Conservation (phyloP, 139 green algal species). For the Deuterostichococcus epilithicus region DNA sequence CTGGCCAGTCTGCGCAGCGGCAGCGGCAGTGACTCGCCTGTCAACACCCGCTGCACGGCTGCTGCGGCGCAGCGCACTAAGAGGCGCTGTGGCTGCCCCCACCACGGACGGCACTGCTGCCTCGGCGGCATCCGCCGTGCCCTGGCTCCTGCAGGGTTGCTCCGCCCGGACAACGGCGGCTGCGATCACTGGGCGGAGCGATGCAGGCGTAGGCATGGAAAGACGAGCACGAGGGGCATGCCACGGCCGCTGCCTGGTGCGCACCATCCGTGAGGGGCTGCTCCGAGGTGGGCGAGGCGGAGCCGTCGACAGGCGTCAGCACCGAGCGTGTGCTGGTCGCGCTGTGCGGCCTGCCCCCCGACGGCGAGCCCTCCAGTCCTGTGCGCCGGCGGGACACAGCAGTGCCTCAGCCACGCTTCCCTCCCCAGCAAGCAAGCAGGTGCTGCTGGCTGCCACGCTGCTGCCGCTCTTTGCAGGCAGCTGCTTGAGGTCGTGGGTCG, state of each 20-base stretch:
- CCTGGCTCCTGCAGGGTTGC: constrained; percentile 2
- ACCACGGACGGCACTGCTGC: not conserved
- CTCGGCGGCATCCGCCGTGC: not conserved
- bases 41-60: too few species aligned
- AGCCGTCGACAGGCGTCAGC: not conserved
- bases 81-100: not conserved
- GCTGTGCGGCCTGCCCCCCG: not conserved
- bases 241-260: too few species aligned
- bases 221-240: too few species aligned
- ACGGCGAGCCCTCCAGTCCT: not conserved
- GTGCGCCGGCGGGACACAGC: too few species aligned
- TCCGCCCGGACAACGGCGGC: too few species aligned
- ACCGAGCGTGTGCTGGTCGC: not conserved
- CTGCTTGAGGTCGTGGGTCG: constrained; percentile 1
- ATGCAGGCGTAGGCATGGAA: too few species aligned
- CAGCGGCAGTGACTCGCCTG: constrained; percentile 4
- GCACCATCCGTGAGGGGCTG: not conserved
- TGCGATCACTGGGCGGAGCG: too few species aligned
- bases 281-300: not conserved
- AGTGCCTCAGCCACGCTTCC: too few species aligned
- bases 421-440: too few species aligned
- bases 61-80: not conserved
- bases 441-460: not conserved
- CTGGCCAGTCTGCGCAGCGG: not conserved
- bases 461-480: too few species aligned